Conservation (phyloP, 441 rosid species). For the Pelargonium exstipulatum region DNA sequence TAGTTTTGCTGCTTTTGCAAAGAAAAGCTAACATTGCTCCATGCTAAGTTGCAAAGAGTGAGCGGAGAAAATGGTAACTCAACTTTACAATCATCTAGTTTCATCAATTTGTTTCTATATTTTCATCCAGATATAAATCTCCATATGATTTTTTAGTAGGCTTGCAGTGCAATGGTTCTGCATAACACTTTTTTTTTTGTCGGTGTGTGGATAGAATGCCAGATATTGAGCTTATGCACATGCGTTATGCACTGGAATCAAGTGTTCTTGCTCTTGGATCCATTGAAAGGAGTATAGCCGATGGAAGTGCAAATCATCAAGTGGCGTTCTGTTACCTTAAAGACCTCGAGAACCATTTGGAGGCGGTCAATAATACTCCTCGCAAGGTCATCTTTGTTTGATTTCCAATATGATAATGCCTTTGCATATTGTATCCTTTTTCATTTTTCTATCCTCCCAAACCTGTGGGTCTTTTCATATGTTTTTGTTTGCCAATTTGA, state of each 20-base stretch:
- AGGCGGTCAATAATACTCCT: slow-evolving; percentile 64
- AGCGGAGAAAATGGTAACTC: too few species aligned
- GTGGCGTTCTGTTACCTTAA: slow-evolving; percentile 65
- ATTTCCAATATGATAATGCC: slow-evolving; percentile 3
- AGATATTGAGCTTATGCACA: slow-evolving; percentile 94
- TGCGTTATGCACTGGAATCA: slow-evolving; percentile 94
- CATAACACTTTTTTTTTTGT: slow-evolving; percentile 9
- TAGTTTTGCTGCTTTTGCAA: too few species aligned
- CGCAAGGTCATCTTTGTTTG: slow-evolving; percentile 56
- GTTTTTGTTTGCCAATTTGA: slow-evolving; percentile 3
- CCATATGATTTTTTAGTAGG: slow-evolving; percentile 12
- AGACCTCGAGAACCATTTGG: slow-evolving; percentile 70
- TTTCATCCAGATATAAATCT: too few species aligned
- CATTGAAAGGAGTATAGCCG: slow-evolving; percentile 48
- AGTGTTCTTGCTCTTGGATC: slow-evolving; percentile 69
- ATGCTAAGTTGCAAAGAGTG: too few species aligned
- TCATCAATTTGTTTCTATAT: too few species aligned
- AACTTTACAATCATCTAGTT: too few species aligned
- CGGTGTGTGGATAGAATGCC: slow-evolving; percentile 53
- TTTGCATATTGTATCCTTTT: background rate
- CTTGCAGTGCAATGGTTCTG: background rate
- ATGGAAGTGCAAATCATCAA: slow-evolving; percentile 45
- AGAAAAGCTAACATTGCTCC: too few species aligned
- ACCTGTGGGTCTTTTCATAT: slow-evolving; percentile 13
- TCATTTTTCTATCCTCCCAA: slow-evolving; percentile 1